phyloP scores from a whole-genome alignment of 176 grass and related monocot species.

The Lolium rigidum region DNA sequence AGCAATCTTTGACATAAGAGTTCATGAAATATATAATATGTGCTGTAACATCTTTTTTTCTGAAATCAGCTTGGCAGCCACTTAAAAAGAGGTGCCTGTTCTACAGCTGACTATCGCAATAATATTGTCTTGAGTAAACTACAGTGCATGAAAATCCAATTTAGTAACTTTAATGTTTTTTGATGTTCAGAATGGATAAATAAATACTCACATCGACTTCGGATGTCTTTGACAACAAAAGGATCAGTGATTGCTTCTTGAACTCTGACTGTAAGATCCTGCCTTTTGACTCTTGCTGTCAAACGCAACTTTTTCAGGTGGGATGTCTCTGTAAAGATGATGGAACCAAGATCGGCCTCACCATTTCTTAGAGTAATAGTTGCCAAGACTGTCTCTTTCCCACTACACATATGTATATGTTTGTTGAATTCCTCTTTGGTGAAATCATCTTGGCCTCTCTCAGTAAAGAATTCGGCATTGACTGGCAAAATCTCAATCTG shows the following conservation, averaged over 20 bases:
- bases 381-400: constrained; percentile 16
- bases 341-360: neutral
- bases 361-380: constrained; percentile 5
- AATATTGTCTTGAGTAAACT: neutral
- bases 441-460: neutral
- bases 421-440: constrained; percentile 19
- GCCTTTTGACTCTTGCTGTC: constrained; percentile 21
- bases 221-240: neutral
- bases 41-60: constrained; percentile 4
- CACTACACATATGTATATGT: neutral
- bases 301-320: neutral
- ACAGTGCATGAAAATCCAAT: neutral
- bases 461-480: constrained; percentile 26
- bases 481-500: constrained; percentile 34
- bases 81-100: neutral
- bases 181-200: neutral
- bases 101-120: neutral
- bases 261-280: neutral
- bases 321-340: neutral
- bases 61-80: neutral
- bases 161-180: neutral
- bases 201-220: constrained; percentile 32
- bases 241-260: constrained; percentile 25
- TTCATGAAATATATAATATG: neutral
- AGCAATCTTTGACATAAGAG: neutral